Evolutionary conservation across 768 basidiomycete species (phyloP), one percentile per base, ranked within the genome.

Genomic region (Plicaturopsis crispa): DNA sequence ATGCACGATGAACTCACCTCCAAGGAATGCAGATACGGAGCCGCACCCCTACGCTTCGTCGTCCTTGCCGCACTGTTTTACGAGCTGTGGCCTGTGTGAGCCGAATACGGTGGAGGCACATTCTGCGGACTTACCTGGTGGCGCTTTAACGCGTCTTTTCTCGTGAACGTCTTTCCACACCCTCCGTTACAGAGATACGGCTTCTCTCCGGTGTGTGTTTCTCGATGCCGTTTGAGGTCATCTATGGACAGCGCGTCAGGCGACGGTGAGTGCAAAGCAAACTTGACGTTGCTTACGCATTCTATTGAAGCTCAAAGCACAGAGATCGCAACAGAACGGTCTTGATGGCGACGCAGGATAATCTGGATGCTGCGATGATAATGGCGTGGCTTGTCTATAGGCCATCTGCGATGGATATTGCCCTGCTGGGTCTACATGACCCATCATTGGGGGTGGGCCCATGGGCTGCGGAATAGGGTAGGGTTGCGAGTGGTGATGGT

Each of bases 131-230:
- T 43, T 48, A 75, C 86, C 75, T 89, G 86, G 55, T 89, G 86
- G 43, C 86, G 74, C 62, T 88, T 89, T 52, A 89, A 61, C 12
- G 86, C 86, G 53, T 89, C 86, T 61, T 88, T 87, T 47, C 86
- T 73, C 35, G 85, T 89, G 53, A 88, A 89, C 3, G 85, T 87
- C 67, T 88, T 88, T 34, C 84, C 84, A 42, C 86, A 89, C 31
- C 81, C 82, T 10, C 83, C 84, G 48, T 87, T 87, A 59, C 86
- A 89, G 13, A 77, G 58, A 61, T 78, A 89, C 6, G 86, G 85
- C 55, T 87, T 88, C 58, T 88, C 85, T 24, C 85, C 85, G 4
- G 82, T 82, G 60, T 88, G 86, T 18, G 84, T 88, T 49, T 88
- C 84, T 46, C 81, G 69, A 60, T 90, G 86, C 24, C 86, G 73